Base-by-base conservation (phyloP, 768 basidiomycete species). In the Tricholoma sp. region DNA sequence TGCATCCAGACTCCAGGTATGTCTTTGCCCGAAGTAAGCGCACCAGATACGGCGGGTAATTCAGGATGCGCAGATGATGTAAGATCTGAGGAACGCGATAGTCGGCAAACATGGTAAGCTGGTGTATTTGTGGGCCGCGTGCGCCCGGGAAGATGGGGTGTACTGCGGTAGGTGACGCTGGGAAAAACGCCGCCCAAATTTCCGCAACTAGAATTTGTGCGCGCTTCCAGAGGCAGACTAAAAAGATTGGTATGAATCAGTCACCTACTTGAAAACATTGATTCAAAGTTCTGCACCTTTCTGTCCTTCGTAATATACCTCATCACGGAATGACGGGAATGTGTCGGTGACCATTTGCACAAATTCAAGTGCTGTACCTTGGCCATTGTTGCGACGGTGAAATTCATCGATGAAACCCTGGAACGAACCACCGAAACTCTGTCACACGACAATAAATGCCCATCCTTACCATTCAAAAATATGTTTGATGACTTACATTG, bases 21-120 rank as follows among this genome's bases (percentile, higher is more conserved):
- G 70, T 68, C 6, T 80, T 76, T 2, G 74, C 61, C 2, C 65
- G 65, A 39, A 94, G 77, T 37, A 76, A 72, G 15, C 70, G 67
- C n/a, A 80, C 64, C 54, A 96, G 78, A 6, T 77, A 67, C 0
- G 79, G 70, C 0, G 91, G 84, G 71, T 95, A 95, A 1, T 77
- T 70, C 44, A 95, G 74, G 60, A 94, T 85, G 37, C 79, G 75
- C 6, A 95, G 77, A 65, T 92, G 91, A 70, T 95, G 89, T 29
- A 96, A 72, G 56, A 95, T 90, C 66, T 95, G 94, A 1, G 93
- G 93, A 5, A 96, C 89, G 41, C 91, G 84, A 66, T 94, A 94
- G 74, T 95, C 93, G 4, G 94, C 91, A 68, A 96, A 96, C 94
- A 94, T 95, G 18, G 93, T 94, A 10, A 95, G 79, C 50, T 84